phyloP scores from a whole-genome alignment of 2,329 filamentous ascomycete species.

The Nemania diffusa region DNA sequence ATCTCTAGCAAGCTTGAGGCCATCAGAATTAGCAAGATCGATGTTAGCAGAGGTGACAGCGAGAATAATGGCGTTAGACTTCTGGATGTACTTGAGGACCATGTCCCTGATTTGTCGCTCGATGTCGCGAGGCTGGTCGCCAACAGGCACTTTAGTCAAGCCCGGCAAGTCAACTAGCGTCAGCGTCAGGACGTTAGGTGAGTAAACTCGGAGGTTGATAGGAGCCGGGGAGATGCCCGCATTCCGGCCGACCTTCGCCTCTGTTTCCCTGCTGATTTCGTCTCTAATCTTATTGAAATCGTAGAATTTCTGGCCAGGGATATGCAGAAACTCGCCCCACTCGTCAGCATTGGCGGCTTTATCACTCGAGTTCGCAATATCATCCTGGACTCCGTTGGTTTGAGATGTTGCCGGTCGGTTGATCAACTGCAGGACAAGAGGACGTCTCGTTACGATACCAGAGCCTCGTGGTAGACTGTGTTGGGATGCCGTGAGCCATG shows the following conservation, averaged over 20 bases:
- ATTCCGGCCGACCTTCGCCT: conserved; percentile 95
- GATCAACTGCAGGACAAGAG: conserved; percentile 96
- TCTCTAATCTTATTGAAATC: conserved; percentile 99
- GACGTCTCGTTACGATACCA: conserved; percentile 95
- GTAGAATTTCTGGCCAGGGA: conserved; percentile 95
- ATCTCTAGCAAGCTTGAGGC: conserved; percentile 93
- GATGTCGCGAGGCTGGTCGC: conserved; percentile 95
- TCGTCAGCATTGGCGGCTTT: conserved; percentile 92
- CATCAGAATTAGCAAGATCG: conserved; percentile 98
- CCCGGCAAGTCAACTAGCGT: conserved; percentile 97
- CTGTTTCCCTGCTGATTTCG: conserved; percentile 96
- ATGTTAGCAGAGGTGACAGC: conserved; percentile 97
- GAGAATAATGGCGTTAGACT: conserved; percentile 97
- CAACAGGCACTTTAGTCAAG: conserved; percentile 95
- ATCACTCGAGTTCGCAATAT: conserved; percentile 75
- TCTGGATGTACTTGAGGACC: conserved; percentile 98
- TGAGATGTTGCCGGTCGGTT: conserved; percentile 77
- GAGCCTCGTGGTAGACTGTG: conserved; percentile 91
- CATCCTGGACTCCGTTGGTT: conserved; percentile 77
- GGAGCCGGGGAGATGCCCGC: conserved; percentile 95
- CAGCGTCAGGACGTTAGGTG: conserved; percentile 95
- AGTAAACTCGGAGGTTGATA: conserved; percentile 98
- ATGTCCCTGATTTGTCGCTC: conserved; percentile 97
- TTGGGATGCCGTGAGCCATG: conserved; percentile 15
- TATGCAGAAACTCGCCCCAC: conserved; percentile 98